Base-by-base conservation (phyloP, 2,329 filamentous ascomycete species). In the Xylaria sp. region DNA sequence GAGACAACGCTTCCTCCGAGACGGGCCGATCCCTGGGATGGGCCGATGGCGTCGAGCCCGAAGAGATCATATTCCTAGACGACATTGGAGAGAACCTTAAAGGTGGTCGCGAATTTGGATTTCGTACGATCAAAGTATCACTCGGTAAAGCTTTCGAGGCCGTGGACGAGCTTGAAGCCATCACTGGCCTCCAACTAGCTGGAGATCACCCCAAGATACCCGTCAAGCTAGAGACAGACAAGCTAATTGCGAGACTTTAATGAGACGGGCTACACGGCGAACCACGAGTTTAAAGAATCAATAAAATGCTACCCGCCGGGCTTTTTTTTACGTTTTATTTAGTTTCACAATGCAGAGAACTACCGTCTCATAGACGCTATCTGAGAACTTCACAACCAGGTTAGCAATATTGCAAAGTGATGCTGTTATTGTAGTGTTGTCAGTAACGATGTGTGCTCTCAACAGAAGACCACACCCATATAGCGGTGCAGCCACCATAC, bases 31-130 rank as follows among this genome's bases (percentile, higher is more conserved):
- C 70, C 8, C 72, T 80, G 42, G 85, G 84, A 3, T 86, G 85
- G 83, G 79, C 78, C 17, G 80, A 82, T 5, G 82, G 85, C 0
- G 83, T 97, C 8, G 79, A 82, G 64, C 82, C 91, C 0, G 82
- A 82, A 0, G 93, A 98, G 64, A 84, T 98, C 53, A 81, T 97
- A 4, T 99, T 99, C 78, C 81, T 98, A 58, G 96, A 98, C 78
- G 94, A 98, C 75, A 97, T 99, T 78, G 96, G 96, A 1, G 90
- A 94, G 80, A 99, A 99, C 78, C 80, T 98, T 66, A 96, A 94
- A 83, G 90, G 86, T 53, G 96, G 90, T 0, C 92, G 85, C 80
- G 85, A 85, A 57, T 82, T 89, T 24, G 95, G 95, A 0, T 90
- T 98, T 79, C 81, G 85, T 64, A 98, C 95, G 0, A 86, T 98